Evolutionary conservation across 257 asterid genomes (phyloP), one percentile per base, ranked within the genome.

Genomic region (Petunia secreta): DNA sequence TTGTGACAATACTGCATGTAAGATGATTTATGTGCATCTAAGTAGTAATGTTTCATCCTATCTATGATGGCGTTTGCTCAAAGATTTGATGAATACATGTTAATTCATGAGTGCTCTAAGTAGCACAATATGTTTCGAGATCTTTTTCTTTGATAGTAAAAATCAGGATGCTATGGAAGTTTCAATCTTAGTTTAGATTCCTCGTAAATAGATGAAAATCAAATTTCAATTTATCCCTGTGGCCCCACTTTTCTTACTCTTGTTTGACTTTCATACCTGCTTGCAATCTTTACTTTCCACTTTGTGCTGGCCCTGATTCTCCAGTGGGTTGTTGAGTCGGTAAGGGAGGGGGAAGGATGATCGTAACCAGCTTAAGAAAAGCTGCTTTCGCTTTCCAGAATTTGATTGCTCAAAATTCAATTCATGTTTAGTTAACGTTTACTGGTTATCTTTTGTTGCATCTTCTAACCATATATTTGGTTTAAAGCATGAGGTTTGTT

Each of bases 361-460:
- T 69, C 9, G 77, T 69, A 69, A 46, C 41, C 43, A 2, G n/a
- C n/a, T n/a, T n/a, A 10, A 69, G 25, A 25, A 2, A 10, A 25
- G 43, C 59, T 69, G 77, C 36, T 69, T 69, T 53, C 77, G 11
- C 5, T 71, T 71, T 25, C 11, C 43, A 46, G 60, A 25, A 48
- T 71, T 64, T 71, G 77, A 71, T 71, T 71, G 13, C 59, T 46
- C 77, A 71, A 69, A 68, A 71, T 71, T 71, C 43, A 46, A 34
- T 25, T 71, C 34, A 48, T 9, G 43, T 16, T 25, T 59, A 71
- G 25, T 71, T 48, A 71, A 43, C 60, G 48, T 48, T 11, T 71
- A 34, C 34, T 71, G 5, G 59, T 71, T 71, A 71, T 34, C 58
- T 68, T 69, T 71, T 71, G 77, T 71, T 71, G 77, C 77, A 5